phyloP scores from a whole-genome alignment of 1,139 yeast genomes.

The Candida neerlandica region DNA sequence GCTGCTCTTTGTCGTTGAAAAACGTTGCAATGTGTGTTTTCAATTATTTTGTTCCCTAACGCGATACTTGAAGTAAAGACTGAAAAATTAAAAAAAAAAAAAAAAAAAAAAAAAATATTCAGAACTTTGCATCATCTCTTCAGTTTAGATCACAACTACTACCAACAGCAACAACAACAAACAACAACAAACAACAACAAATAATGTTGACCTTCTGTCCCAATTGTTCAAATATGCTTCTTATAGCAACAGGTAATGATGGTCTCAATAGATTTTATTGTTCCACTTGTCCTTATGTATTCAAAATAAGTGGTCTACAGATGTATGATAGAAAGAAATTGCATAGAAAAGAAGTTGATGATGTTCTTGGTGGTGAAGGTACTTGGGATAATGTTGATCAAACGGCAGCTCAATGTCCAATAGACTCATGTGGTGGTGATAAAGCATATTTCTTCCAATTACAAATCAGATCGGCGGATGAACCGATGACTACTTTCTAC shows the following conservation, averaged over 20 bases:
- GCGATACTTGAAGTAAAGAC: background rate
- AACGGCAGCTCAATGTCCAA: conserved; percentile 86
- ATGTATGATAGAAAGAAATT: conserved; percentile 82
- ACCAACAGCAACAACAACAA: background rate
- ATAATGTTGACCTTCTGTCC: conserved; percentile 92
- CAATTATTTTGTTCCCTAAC: background rate
- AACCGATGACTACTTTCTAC: conserved; percentile 95
- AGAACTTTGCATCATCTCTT: background rate
- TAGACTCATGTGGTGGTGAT: conserved; percentile 80
- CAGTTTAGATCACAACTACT: background rate
- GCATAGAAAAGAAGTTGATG: conserved; percentile 90
- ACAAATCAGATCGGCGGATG: conserved; percentile 91
- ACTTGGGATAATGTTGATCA: conserved; percentile 99
- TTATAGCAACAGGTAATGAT: conserved; percentile 45
- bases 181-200: background rate
- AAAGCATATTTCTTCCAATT: conserved; percentile 96
- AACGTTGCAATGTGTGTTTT: background rate
- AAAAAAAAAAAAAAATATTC: conserved; percentile 2
- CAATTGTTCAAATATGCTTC: conserved; percentile 85
- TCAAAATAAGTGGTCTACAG: conserved; percentile 79
- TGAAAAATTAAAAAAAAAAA: conserved; percentile 2
- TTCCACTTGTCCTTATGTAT: conserved; percentile 93
- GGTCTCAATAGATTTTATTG: conserved; percentile 68
- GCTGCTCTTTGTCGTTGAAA: background rate
- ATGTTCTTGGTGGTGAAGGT: conserved; percentile 94